phyloP scores from a whole-genome alignment of 1,139 yeast genomes.

The Magnusiomyces paraingens region DNA sequence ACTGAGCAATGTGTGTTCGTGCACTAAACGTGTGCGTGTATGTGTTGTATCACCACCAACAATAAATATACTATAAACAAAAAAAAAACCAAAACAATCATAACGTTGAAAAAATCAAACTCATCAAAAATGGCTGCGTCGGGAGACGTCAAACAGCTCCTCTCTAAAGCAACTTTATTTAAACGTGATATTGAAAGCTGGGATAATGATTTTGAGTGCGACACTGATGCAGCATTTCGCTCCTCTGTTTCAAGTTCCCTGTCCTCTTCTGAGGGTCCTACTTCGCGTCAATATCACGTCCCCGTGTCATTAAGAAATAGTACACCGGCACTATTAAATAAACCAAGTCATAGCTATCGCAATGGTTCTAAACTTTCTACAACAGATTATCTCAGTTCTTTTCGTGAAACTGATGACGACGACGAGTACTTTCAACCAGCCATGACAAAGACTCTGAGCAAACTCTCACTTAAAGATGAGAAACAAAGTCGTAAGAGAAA shows the following conservation, averaged over 20 bases:
- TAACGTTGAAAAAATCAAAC: neutral
- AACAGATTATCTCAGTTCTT: constrained; percentile 9
- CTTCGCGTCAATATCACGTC: neutral
- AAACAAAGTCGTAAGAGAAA: neutral
- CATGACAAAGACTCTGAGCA: neutral
- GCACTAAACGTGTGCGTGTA: no score
- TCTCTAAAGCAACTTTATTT: constrained; percentile 6
- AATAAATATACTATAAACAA: no score
- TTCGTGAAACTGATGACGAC: constrained; percentile 14
- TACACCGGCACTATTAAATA: no score
- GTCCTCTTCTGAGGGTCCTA: neutral
- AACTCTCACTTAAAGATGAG: neutral
- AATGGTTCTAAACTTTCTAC: constrained; percentile 8
- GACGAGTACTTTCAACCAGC: constrained; percentile 1
- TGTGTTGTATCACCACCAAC: no score
- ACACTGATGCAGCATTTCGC: constrained; percentile 12
- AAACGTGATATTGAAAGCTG: constrained; percentile 10
- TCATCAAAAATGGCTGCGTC: neutral
- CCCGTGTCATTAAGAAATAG: no score
- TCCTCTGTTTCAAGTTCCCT: constrained; percentile 10
- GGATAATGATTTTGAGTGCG: constrained; percentile 16
- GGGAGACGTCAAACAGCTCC: constrained; percentile 5
- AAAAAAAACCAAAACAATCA: neutral
- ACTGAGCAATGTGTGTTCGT: no score
- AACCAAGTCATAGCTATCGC: neutral